phyloP scores from a whole-genome alignment of 352 stramenopile genomes.

The Pythium pyrilobum region DNA sequence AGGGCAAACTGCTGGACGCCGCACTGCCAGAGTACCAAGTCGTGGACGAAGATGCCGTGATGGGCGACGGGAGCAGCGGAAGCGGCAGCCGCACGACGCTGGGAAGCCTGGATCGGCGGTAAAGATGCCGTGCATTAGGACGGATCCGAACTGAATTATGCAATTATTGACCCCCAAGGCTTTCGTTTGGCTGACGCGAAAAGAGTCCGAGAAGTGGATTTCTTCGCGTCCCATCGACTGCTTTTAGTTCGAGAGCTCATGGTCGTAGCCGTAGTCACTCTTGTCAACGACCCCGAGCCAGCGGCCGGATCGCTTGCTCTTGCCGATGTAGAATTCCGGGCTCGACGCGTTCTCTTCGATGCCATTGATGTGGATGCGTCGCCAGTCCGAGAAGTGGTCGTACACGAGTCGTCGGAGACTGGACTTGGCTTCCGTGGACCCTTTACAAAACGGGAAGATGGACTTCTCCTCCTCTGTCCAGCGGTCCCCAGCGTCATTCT shows the following conservation, averaged over 20 bases:
- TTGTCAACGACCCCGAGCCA: conserved; percentile 5
- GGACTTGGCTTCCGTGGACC: not conserved
- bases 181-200: no score
- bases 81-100: conserved; percentile 2
- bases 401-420: not conserved
- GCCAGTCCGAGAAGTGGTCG: conserved; percentile 1
- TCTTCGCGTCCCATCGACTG: no score
- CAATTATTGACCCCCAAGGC: no score
- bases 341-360: not conserved
- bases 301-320: not conserved
- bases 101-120: not conserved
- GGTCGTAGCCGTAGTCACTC: not conserved
- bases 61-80: not conserved
- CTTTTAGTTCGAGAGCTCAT: no score
- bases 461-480: not conserved
- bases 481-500: not conserved
- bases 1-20: conserved; percentile 32
- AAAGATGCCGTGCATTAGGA: not conserved
- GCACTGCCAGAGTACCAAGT: conserved; percentile 20
- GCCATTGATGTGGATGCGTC: not conserved
- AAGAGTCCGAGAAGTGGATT: no score
- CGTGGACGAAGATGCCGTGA: conserved; percentile 7
- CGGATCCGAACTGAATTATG: no score
- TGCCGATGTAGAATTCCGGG: conserved; percentile 9
- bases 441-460: not conserved